Base-by-base conservation (phyloP, 2,329 filamentous ascomycete species). In the Teratosphaeria viscida region DNA sequence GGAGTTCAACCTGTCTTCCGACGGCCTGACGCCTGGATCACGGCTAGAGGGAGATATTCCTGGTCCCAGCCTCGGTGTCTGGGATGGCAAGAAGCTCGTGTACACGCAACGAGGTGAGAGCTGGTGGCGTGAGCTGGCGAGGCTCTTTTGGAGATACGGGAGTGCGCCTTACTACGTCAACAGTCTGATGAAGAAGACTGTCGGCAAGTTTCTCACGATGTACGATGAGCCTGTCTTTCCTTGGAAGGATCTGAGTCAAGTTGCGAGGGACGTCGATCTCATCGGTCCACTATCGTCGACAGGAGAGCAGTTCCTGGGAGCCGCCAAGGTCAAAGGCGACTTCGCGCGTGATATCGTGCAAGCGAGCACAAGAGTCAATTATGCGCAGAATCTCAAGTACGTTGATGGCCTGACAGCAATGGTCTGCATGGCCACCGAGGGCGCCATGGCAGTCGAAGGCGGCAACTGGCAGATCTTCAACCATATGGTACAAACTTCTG, bases 391-490 rank as follows among this genome's bases (percentile, higher is more conserved):
- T 66, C 74, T 97, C 12, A 82, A 79, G n/a, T 78, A 85, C 39
- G 94, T 97, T 55, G 92, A 97, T 68, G 94, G 90, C 0, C 76
- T 99, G 1, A 90, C 95, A 68, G 85, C 92, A 1, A 90, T 96
- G 87, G 88, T 95, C 2, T 92, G 91, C 52, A 90, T 97, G 85
- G 89, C 92, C 2, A 88, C 91, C 0, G 87, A 92, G 57, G 91
- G 90, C 6, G 90, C 92, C 0, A 84, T 91, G 71, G 79, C 87
- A 19, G 82, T 97, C 1, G 74, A 82, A 14, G 91, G 91, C 6
- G 94, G 94, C 1, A 99, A 97, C 73, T 97, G 92, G 91, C 85
- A 84, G 67, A 96, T 99, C 58, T 99, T 99, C 70, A 81, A 86
- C n/a, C 77, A 80, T 53, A 95, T 96, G 88, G 77, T 92, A 1